Evolutionary conservation across 768 basidiomycete genomes (phyloP).

Genomic region (Russula sp.): DNA sequence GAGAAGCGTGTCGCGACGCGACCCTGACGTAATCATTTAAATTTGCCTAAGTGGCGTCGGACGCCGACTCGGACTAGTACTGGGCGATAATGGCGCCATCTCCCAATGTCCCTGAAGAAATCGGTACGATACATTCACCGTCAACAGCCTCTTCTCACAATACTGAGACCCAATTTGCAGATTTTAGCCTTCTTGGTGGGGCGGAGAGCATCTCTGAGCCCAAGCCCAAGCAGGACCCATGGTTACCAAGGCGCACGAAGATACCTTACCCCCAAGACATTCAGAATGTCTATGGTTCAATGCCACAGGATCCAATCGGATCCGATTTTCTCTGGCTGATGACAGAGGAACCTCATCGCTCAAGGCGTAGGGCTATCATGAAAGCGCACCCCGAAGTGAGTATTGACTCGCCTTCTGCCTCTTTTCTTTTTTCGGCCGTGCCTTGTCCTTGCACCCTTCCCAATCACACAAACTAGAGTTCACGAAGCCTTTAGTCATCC

Average conservation of each 20-base stretch:
- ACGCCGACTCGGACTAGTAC: background rate
- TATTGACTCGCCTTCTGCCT: conserved; percentile 12
- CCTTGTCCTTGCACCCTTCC: background rate
- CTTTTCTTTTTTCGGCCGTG: background rate
- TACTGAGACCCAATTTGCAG: conserved; percentile 37
- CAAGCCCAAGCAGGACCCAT: conserved; percentile 46
- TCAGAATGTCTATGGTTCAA: conserved; percentile 45
- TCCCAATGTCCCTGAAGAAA: conserved; percentile 27
- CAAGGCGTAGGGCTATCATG: conserved; percentile 82
- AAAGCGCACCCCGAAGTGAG: conserved; percentile 90
- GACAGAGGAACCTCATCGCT: conserved; percentile 97
- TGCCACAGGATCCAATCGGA: conserved; percentile 60
- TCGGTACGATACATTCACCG: conserved; percentile 16
- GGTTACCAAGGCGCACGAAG: conserved; percentile 50
- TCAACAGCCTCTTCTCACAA: background rate
- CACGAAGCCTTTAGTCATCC: background rate
- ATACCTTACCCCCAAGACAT: conserved; percentile 45
- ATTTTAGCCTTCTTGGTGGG: conserved; percentile 80
- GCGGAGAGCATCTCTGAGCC: conserved; percentile 71
- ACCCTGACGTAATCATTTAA: conserved; percentile 24
- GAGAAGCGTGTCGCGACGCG: conserved; percentile 22
- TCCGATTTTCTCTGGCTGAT: conserved; percentile 93
- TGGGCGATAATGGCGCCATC: conserved; percentile 24
- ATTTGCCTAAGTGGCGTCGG: background rate
- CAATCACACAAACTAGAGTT: background rate